Evolutionary conservation across 1,284 basidiomycete species (phyloP).

Genomic region (Megacollybia platyphylla): DNA sequence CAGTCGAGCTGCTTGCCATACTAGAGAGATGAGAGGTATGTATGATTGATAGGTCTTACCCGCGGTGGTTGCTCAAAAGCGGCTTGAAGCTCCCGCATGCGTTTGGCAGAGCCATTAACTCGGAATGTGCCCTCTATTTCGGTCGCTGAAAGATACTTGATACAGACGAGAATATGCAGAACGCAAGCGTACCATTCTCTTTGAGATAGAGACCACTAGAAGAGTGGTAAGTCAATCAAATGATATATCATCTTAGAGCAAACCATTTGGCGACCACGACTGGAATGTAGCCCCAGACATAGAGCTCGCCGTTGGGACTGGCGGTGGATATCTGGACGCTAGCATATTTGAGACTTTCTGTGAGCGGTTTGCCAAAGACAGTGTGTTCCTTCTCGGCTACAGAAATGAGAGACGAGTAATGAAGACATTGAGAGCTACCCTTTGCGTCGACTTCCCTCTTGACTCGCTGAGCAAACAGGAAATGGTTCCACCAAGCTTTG

Average conservation of each 20-base stretch:
- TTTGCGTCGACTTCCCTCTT: constrained; percentile 37
- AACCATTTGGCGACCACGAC: constrained; percentile 96
- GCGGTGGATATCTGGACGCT: constrained; percentile 94
- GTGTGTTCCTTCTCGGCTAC: constrained; percentile 27
- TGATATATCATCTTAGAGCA: constrained; percentile 17
- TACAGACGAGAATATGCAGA: constrained; percentile 2
- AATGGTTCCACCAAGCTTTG: constrained; percentile 77
- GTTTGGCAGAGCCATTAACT: constrained; percentile 84
- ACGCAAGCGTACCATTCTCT: constrained; percentile 54
- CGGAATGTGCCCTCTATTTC: constrained; percentile 95
- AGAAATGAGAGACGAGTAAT: constrained; percentile 5
- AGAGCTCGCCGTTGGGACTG: constrained; percentile 68
- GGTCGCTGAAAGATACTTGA: constrained; percentile 44
- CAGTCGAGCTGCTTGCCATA: constrained; percentile 92
- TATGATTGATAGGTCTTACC: constrained; percentile 31
- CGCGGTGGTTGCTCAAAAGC: constrained; percentile 82
- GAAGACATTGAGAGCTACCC: constrained; percentile 14
- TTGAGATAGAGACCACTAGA: constrained; percentile 81
- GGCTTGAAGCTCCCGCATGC: constrained; percentile 91
- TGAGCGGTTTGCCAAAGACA: constrained; percentile 82
- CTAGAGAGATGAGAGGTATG: constrained; percentile 23
- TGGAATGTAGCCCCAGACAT: constrained; percentile 90
- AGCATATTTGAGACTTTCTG: constrained; percentile 77
- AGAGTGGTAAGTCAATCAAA: constrained; percentile 4
- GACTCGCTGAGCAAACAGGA: constrained; percentile 46